Base-by-base conservation (phyloP, 371 early-diverging fungal genomes). In the Lichtheimia ramosa region DNA sequence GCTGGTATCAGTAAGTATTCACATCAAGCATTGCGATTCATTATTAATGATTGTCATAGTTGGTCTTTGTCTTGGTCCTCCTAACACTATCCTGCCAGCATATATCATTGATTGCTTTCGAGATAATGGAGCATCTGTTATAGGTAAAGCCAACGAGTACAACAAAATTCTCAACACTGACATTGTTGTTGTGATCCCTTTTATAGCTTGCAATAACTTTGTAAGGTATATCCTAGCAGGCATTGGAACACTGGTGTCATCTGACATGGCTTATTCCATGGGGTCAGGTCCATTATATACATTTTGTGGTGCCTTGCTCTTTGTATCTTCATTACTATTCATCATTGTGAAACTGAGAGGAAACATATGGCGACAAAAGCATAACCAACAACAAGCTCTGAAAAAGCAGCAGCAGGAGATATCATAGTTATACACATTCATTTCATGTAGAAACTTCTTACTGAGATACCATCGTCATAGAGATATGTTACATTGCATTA, bases 31-130 rank as follows among this genome's bases (percentile, higher is more conserved):
- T 5, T 27, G 1, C 7, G 27, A 40, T 0, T 39, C 42, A 46
- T 18, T 23, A 54, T 48, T 14, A 25, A 39, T n/a, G 20, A n/a
- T n/a, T n/a, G n/a, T n/a, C n/a, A n/a, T 56, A 80, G 80, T 73
- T 20, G 77, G 77, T 24, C 48, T 71, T 23, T 52, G 66, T 0
- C 25, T 68, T 5, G 70, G 71, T 68, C 50, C 64, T 14, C 77
- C 77, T 2, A 73, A 70, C 21, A 66, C 75, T 1, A 64, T 64
- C 23, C 39, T 77, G 12, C 62, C 59, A 5, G 67, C 80, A 2
- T 80, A 80, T 28, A 66, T 80, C 52, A 68, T 77, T 7, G 80
- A 80, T 25, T 80, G 73, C 20, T 76, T 76, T 34, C 62, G 65
- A 8, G 59, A 64, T 20, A 63, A 61, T 48, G 60, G 75, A 24